Conservation (phyloP, 179 eudicot species). For the Spinacia oleracea region DNA sequence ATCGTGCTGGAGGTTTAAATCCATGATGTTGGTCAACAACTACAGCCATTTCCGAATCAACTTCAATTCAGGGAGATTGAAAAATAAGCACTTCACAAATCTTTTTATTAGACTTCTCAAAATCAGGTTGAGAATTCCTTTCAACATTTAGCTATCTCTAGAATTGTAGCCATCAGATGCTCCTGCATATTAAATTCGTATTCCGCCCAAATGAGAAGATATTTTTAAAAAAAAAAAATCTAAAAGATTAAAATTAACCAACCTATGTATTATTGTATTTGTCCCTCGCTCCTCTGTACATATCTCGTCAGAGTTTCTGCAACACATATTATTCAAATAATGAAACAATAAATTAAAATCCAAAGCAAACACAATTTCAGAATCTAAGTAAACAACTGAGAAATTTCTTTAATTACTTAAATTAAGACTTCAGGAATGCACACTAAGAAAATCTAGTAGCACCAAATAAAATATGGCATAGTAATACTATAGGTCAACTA, state of each 20-base stretch:
- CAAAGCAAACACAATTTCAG: neutral
- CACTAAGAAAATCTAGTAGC: too few relatives aligned
- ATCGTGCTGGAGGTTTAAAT: constrained; percentile 58
- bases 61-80: constrained; percentile 33
- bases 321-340: constrained; percentile 19
- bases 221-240: neutral
- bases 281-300: constrained; percentile 76
- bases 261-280: constrained; percentile 42
- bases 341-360: neutral
- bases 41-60: constrained; percentile 66
- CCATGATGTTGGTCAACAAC: constrained; percentile 60
- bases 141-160: constrained; percentile 37
- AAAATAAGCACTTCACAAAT: constrained; percentile 37
- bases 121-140: constrained; percentile 35
- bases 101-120: constrained; percentile 16
- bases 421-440: too few relatives aligned
- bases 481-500: neutral
- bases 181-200: neutral
- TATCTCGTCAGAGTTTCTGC: constrained; percentile 68
- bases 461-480: neutral
- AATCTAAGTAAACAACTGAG: neutral
- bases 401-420: too few relatives aligned
- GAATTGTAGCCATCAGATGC: constrained; percentile 42
- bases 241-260: constrained; percentile 10
- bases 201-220: too few relatives aligned